A percentile compares a stretch with the other conserved stretches of the same genome.
Evolutionary conservation across 2,329 filamentous ascomycete genomes (phyloP).

Genomic region (Aspergillus hortae): DNA sequence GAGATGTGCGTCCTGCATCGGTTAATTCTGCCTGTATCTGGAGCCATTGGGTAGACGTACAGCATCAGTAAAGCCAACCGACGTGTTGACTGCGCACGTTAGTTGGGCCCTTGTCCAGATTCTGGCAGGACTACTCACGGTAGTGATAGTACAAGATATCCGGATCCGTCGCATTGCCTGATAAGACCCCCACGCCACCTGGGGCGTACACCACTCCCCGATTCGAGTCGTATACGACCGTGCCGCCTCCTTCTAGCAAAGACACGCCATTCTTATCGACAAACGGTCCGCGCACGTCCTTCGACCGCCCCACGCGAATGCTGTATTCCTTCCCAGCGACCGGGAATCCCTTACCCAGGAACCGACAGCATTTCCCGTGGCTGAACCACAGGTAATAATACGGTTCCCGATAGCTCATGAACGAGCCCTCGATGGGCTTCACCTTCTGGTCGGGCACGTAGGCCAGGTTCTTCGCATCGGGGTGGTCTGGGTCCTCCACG

Average conservation of each 20-base stretch:
- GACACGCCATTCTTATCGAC: conserved; percentile 25
- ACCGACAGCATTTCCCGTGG: conserved; percentile 35
- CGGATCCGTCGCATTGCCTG: conserved; percentile 17
- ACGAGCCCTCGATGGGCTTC: conserved; percentile 33
- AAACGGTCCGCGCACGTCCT: conserved; percentile 31
- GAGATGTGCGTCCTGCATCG: conserved; percentile 29
- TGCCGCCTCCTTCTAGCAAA: conserved; percentile 32
- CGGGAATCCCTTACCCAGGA: conserved; percentile 23
- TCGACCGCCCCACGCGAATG: conserved; percentile 36
- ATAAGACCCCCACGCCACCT: conserved; percentile 34
- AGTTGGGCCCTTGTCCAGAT: neutral
- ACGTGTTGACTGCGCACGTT: conserved; percentile 27
- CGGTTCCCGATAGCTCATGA: conserved; percentile 31
- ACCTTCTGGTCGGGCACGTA: conserved; percentile 16
- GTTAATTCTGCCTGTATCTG: neutral
- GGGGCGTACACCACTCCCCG: conserved; percentile 38
- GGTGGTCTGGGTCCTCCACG: conserved; percentile 17
- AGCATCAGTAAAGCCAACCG: conserved; percentile 23
- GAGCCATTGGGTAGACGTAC: conserved; percentile 11
- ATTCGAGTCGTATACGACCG: conserved; percentile 36
- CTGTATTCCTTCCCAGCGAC: conserved; percentile 30
- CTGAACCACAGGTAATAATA: conserved; percentile 42
- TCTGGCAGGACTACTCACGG: conserved; percentile 16
- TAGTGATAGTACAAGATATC: conserved; percentile 42
- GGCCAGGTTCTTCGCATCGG: conserved; percentile 26